Percentiles rank a stretch among this genome's conserved stretches.
Conservation (phyloP, 768 basidiomycete genomes). For the Podaxis pistillaris region DNA sequence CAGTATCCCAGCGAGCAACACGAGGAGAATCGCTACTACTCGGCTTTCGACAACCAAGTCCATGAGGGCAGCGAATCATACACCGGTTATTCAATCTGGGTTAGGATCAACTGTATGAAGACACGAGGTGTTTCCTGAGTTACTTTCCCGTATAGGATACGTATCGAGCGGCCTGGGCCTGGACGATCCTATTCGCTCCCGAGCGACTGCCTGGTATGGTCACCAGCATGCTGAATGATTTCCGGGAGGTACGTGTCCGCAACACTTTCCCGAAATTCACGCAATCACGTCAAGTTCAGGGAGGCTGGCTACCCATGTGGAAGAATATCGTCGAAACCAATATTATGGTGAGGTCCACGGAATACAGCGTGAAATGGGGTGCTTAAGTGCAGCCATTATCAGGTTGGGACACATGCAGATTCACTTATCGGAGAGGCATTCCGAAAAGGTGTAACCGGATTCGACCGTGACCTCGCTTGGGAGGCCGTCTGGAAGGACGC, state of each 20-base stretch:
- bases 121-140: not conserved
- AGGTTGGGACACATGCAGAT: slow-evolving; percentile 79
- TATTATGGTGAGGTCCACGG: slow-evolving; percentile 51
- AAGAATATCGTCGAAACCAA: slow-evolving; percentile 86
- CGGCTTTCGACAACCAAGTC: slow-evolving; percentile 67
- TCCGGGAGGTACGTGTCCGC: slow-evolving; percentile 36
- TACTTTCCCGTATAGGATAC: slow-evolving; percentile 48
- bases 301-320: slow-evolving; percentile 89
- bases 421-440: slow-evolving; percentile 72
- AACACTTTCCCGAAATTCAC: not conserved
- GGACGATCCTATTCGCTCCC: slow-evolving; percentile 73
- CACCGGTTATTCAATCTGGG: slow-evolving; percentile 81
- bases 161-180: slow-evolving; percentile 75
- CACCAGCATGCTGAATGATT: slow-evolving; percentile 78
- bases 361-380: not conserved
- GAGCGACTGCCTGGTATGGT: slow-evolving; percentile 76
- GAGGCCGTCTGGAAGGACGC: slow-evolving; percentile 75
- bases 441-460: slow-evolving; percentile 60
- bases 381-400: slow-evolving; percentile 26
- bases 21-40: slow-evolving; percentile 68
- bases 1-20: slow-evolving; percentile 78
- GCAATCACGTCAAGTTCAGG: slow-evolving; percentile 27
- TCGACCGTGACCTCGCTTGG: slow-evolving; percentile 65
- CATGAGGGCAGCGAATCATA: slow-evolving; percentile 63
- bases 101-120: slow-evolving; percentile 25